These are phyloP conservation scores for Floccularia luteovirens DNA, from an alignment of 768 basidiomycete species.

Conservation along the genomic window DNA sequence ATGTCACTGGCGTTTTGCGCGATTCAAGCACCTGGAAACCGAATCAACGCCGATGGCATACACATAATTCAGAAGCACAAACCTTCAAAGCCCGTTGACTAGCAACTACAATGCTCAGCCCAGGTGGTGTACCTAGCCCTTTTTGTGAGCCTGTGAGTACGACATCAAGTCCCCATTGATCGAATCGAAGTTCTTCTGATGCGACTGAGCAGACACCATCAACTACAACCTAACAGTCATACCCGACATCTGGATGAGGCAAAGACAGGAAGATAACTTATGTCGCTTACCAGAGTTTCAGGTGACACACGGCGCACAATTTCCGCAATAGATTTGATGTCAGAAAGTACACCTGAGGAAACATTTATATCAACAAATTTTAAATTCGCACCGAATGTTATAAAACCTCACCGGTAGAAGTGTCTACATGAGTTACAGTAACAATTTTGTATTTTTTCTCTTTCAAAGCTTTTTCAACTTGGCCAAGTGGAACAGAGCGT, in stretches of 20 bases:
- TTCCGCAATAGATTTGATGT: slow-evolving; percentile 69
- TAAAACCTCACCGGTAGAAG: slow-evolving; percentile 65
- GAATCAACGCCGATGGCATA: no score
- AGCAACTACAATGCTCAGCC: slow-evolving; percentile 79
- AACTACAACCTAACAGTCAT: slow-evolving; percentile 70
- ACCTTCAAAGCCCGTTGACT: slow-evolving; percentile 75
- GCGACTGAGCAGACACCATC: slow-evolving; percentile 98
- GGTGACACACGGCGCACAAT: slow-evolving; percentile 74
- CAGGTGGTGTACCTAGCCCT: slow-evolving; percentile 90
- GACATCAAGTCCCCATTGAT: slow-evolving; percentile 89
- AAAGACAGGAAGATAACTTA: neutral
- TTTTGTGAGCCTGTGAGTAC: slow-evolving; percentile 86
- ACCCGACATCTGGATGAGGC: no score
- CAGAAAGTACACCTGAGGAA: slow-evolving; percentile 68
- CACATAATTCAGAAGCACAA: no score
- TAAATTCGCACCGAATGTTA: neutral
- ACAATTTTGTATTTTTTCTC: slow-evolving; percentile 81
- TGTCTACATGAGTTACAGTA: slow-evolving; percentile 95
- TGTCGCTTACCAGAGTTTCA: slow-evolving; percentile 58
- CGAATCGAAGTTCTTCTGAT: slow-evolving; percentile 91
- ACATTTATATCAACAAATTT: neutral
- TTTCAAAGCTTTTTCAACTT: slow-evolving; percentile 63
- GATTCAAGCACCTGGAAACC: slow-evolving; percentile 53
- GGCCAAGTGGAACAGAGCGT: slow-evolving; percentile 50
- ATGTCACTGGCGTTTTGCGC: slow-evolving; percentile 55